Evolutionary conservation across 768 basidiomycete genomes (phyloP), one percentile per base, ranked within the genome.

Genomic region (Candolleomyces aberdarensis): DNA sequence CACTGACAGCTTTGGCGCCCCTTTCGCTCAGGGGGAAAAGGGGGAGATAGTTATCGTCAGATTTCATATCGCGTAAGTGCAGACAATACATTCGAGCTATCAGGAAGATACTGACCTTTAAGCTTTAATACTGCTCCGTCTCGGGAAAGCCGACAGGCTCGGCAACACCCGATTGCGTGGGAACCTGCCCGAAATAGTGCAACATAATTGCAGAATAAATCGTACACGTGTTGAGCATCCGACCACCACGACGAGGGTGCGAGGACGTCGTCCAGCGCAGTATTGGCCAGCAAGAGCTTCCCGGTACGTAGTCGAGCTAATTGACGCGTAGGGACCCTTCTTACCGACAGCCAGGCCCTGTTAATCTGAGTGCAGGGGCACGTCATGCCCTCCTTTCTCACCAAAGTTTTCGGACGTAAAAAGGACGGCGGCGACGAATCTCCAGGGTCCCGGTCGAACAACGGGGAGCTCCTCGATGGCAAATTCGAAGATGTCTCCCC

Each of bases 331-430:
- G 22, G 20, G 17, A 29, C 11, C 4, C 19, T 13, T 22, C 14
- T 22, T 48, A 32, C 46, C 29, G 29, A 50, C n/a, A 10, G 11
- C 47, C 13, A 47, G 19, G 47, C 31, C 49, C 13, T 59, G 19
- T 52, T 52, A 20, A 52, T 36, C 39, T 41, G 20, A 8, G 9
- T 15, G 36, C 14, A 49, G 26, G 57, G 36, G 43, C 20, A 22
- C 48, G 39, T 40, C 17, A 83, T 83, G 81, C 79, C 87, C 72
- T 86, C 87, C 63, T 89, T 91, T 78, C 73, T 91, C 69, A 84
- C 86, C 73, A 91, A 88, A 70, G 86, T 91, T 66, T 87, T 91
- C 67, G 85, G 85, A 75, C 84, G 89, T 74, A 90, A 84, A 76
- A 88, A 82, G 74, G 74, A 79, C 31, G 86, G 82, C 62, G 36